A percentile compares a stretch with the other conserved stretches of the same genome.
These are phyloP conservation scores for Cephaloascus fragrans DNA, from an alignment of 805 yeast species.

Conservation along the genomic window DNA sequence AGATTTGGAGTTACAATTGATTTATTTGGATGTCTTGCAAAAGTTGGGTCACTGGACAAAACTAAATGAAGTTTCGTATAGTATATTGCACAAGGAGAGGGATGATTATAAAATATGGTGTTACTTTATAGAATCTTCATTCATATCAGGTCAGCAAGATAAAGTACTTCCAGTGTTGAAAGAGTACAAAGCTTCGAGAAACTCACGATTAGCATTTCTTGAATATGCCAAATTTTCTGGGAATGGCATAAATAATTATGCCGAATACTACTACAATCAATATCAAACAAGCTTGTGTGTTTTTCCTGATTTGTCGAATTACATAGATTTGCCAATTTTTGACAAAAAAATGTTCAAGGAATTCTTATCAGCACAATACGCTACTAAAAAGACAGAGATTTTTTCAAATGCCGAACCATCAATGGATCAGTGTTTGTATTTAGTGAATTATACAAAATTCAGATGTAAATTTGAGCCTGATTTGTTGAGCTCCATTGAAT, in stretches of 20 bases:
- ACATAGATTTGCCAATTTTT: background rate
- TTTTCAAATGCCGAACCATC: too few relatives aligned
- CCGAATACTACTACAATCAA: background rate
- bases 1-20: conserved; percentile 56
- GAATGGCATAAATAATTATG: background rate
- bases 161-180: conserved; percentile 14
- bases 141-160: conserved; percentile 18
- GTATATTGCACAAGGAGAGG: conserved; percentile 32
- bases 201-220: conserved; percentile 17
- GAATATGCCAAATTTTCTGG: conserved; percentile 8
- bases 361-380: background rate
- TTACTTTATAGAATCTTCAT: conserved; percentile 35
- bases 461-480: conserved; percentile 17
- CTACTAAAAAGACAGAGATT: background rate
- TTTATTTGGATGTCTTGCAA: conserved; percentile 39
- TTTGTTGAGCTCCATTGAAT: conserved; percentile 9
- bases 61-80: conserved; percentile 27
- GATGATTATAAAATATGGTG: conserved; percentile 80
- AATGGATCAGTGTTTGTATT: background rate
- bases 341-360: background rate
- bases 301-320: background rate
- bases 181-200: conserved; percentile 12
- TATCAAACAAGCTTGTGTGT: background rate
- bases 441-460: conserved; percentile 41
- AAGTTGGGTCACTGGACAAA: conserved; percentile 28